Evolutionary conservation across 257 asterid species (phyloP).

Genomic region (Henckelia pumila): DNA sequence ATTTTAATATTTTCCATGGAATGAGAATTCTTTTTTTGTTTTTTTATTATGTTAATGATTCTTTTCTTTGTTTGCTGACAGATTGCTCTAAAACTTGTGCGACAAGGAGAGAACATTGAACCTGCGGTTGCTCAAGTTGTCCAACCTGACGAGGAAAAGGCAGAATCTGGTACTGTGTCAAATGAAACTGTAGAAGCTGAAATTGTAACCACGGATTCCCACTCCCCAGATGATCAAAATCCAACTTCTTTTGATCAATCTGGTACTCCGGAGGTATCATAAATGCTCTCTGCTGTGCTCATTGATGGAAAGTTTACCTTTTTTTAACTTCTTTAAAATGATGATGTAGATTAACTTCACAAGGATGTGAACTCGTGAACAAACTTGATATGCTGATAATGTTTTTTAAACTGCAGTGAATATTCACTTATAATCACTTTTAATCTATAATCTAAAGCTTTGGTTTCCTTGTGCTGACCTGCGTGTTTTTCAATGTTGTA

Average conservation of each 20-base stretch:
- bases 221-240: conserved; percentile 31
- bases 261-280: conserved; percentile 33
- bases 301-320: conserved; percentile 8
- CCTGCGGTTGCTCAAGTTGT: conserved; percentile 26
- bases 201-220: conserved; percentile 23
- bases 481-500: neutral
- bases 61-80: conserved; percentile 29
- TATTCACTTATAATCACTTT: neutral
- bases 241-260: conserved; percentile 36
- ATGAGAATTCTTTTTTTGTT: neutral
- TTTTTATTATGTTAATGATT: conserved; percentile 7
- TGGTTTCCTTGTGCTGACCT: conserved; percentile 8
- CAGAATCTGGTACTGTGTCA: conserved; percentile 31
- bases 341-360: conserved; percentile 10
- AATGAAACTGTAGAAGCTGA: conserved; percentile 53
- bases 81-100: conserved; percentile 91
- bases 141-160: conserved; percentile 33
- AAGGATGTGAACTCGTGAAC: neutral
- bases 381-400: neutral
- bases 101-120: conserved; percentile 45
- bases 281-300: neutral
- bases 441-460: neutral
- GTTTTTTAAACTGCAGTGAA: neutral
- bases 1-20: conserved; percentile 8
- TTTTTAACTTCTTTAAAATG: neutral